A percentile compares a stretch with the other conserved stretches of the same genome.
Conservation (phyloP, 306 rosid genomes). For the Castanospermum australe region DNA sequence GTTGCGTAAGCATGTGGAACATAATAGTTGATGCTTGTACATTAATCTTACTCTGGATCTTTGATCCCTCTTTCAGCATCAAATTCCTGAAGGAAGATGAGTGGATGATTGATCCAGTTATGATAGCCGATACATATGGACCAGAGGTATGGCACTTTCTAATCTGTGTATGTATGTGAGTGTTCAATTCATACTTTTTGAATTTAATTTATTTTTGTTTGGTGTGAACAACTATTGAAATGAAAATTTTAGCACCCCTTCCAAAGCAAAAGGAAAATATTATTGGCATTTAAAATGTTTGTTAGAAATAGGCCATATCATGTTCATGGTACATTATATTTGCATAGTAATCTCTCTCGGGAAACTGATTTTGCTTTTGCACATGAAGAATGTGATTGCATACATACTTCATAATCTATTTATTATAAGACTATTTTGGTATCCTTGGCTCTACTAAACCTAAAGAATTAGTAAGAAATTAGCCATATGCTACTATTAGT, state of each 20-base stretch:
- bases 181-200: background rate
- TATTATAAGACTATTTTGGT: background rate
- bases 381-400: constrained; percentile 5
- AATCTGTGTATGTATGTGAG: background rate
- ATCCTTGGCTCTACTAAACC: background rate
- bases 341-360: background rate
- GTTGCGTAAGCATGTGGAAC: background rate
- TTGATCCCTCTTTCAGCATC: constrained; percentile 55
- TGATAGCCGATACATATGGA: constrained; percentile 82
- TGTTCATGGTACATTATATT: background rate
- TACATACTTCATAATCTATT: background rate
- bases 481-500: background rate
- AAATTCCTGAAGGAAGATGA: constrained; percentile 69
- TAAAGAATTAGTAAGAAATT: background rate
- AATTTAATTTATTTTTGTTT: background rate
- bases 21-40: constrained; percentile 18
- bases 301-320: constrained; percentile 7
- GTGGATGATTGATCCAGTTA: constrained; percentile 88
- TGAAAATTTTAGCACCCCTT: background rate
- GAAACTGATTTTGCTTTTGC: constrained; percentile 4
- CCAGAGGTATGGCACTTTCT: constrained; percentile 66
- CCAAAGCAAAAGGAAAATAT: background rate
- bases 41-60: background rate
- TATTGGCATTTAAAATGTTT: background rate
- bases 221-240: background rate